phyloP scores from a whole-genome alignment of 345 rosid genomes.

The Euphorbia tirucalli region DNA sequence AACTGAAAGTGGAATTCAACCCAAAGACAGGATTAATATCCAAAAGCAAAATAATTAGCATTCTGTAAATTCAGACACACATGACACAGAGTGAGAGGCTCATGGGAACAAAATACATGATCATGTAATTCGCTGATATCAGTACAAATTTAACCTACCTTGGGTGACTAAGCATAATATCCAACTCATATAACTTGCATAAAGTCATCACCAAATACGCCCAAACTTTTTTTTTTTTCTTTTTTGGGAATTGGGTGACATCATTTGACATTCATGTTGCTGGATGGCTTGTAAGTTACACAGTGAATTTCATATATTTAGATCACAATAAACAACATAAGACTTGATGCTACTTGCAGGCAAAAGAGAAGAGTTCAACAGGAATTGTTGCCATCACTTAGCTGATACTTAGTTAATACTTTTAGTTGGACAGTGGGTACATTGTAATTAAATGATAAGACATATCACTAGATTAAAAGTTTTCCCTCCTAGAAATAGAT shows the following conservation, averaged over 20 bases:
- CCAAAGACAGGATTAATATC: background rate
- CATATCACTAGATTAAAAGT: background rate
- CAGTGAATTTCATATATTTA: background rate
- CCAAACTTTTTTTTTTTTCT: background rate
- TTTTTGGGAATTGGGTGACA: conserved; percentile 1
- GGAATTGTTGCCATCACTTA: background rate
- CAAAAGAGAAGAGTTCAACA: background rate
- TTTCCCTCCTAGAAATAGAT: background rate
- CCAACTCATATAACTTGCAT: background rate
- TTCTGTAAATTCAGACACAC: background rate
- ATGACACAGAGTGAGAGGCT: background rate
- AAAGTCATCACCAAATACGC: background rate
- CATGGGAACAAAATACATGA: background rate
- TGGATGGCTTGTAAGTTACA: background rate
- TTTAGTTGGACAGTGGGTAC: background rate
- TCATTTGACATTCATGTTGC: background rate
- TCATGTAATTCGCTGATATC: background rate
- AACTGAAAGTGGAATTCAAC: conserved; percentile 45
- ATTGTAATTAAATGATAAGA: background rate
- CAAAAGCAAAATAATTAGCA: background rate
- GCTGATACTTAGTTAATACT: background rate
- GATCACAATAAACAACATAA: background rate
- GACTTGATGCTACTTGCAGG: background rate
- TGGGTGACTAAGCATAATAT: background rate
- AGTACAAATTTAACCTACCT: background rate